Percentiles rank a stretch among this genome's conserved stretches.
Conservation (phyloP, 257 asterid species). For the Nicotiana noctiflora region DNA sequence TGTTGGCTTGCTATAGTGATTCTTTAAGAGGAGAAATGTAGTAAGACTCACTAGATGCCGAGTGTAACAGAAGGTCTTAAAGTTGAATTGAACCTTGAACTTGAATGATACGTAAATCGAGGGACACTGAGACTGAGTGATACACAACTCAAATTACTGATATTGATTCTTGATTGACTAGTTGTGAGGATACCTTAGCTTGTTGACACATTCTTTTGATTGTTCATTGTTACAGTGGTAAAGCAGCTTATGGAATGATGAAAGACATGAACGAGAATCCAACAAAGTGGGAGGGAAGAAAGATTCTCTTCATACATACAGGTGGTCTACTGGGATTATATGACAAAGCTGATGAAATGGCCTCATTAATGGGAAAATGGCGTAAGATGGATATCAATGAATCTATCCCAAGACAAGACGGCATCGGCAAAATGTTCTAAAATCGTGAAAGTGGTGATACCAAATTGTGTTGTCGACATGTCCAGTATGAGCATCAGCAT, state of each 20-base stretch:
- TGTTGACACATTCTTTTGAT: too few species aligned
- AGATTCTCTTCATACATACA: constrained; percentile 82
- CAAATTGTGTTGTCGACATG: neutral
- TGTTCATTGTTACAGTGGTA: constrained; percentile 48
- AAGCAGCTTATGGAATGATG: constrained; percentile 77
- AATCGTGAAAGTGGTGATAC: neutral
- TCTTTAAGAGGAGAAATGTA: neutral
- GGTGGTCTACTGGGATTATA: constrained; percentile 82
- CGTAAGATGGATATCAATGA: constrained; percentile 65
- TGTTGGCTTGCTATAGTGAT: neutral
- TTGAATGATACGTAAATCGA: neutral
- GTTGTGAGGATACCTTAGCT: neutral
- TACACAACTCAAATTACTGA: neutral
- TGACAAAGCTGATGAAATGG: constrained; percentile 72
- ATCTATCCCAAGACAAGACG: constrained; percentile 56
- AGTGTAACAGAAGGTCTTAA: neutral
- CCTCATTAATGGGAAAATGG: constrained; percentile 59
- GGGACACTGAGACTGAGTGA: neutral
- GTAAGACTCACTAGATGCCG: neutral
- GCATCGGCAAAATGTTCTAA: constrained; percentile 84
- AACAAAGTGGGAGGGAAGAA: constrained; percentile 79
- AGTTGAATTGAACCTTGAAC: neutral
- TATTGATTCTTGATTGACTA: neutral
- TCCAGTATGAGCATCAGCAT: neutral
- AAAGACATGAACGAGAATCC: constrained; percentile 75